Conservation (phyloP, 2,329 filamentous ascomycete species). For the Emmonsiellopsis sp. region DNA sequence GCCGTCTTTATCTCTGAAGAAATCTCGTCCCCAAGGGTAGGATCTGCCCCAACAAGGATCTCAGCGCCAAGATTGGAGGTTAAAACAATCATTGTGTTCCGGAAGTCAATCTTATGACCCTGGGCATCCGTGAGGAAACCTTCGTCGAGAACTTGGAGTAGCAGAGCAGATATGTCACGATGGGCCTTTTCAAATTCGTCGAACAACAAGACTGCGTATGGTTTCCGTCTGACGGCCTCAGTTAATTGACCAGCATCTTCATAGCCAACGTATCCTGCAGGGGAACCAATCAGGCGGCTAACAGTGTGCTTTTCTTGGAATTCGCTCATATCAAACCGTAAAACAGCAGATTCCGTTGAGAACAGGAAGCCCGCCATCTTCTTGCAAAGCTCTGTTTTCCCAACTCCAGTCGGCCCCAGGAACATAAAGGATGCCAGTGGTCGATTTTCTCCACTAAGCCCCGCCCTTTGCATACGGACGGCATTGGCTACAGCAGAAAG, state of each 20-base stretch:
- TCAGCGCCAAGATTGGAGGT: conserved; percentile 92
- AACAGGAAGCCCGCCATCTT: conserved; percentile 90
- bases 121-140: conserved; percentile 92
- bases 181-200: conserved; percentile 98
- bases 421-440: conserved; percentile 96
- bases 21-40: conserved; percentile 59
- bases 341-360: conserved; percentile 79
- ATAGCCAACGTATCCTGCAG: conserved; percentile 91
- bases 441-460: conserved; percentile 80
- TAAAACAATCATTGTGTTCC: conserved; percentile 91
- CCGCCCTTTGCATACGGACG: conserved; percentile 86
- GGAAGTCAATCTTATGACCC: conserved; percentile 93
- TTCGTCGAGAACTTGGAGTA: conserved; percentile 91
- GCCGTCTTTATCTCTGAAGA: conserved; percentile 62
- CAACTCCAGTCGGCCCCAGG: conserved; percentile 89
- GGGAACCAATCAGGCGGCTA: conserved; percentile 81
- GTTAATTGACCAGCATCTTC: conserved; percentile 95
- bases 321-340: conserved; percentile 95
- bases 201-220: conserved; percentile 87
- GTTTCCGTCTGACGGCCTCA: conserved; percentile 87
- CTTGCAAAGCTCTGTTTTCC: conserved; percentile 96
- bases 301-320: conserved; percentile 97
- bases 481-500: conserved; percentile 85
- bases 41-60: conserved; percentile 71
- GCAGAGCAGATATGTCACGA: conserved; percentile 80